Evolutionary conservation across 495 filamentous ascomycete species (phyloP), one percentile per base, ranked within the genome.

Genomic region (Lophiotrema nucula): DNA sequence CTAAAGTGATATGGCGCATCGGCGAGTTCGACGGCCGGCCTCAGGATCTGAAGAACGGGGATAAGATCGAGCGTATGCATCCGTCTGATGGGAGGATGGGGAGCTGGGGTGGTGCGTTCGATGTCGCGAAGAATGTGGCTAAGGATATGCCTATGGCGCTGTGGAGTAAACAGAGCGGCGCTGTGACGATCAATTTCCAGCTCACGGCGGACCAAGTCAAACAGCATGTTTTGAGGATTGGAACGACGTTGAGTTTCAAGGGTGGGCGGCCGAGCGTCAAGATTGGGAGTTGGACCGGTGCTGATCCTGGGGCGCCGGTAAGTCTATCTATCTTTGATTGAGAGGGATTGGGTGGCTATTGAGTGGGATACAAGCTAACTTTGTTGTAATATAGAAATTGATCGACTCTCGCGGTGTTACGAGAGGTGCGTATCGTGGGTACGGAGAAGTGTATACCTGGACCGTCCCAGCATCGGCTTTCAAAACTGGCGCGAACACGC

Each of bases 11-110:
- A 11, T 61, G 58, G 58, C 50, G 58, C 26, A 56, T 61, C 26
- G 58, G 58, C 19, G 42, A 61, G 1, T 61, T 61, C 22, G 58
- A 61, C 28, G 58, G 58, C 11, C 50, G 47, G 22, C 58, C 58
- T 5, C 35, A 48, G 12, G 58, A 61, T 10, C 45, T 61, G 8
- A 61, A 56, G 44, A 61, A 61, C 31, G 58, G 58, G 2, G 58
- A 61, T 31, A 61, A 61, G 51, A 61, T 61, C 21, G 45, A 48
- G 44, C 41, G 58, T 23, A 61, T 61, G 58, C 58, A 61, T 35
- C 58, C 58, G 1, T 55, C 50, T 6, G 58, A 61, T 31, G 43
- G 45, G 12, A 42, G 58, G 3, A 61, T 61, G 58, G 41, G 19
- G 1, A 55, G 21, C 19, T 61, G 58, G 58, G 48, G 52, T 25